A percentile compares a stretch with the other conserved stretches of the same genome.
These are phyloP conservation scores for Microbotryomycetes sp. DNA, from an alignment of 1,284 basidiomycete genomes.

Conservation along the genomic window DNA sequence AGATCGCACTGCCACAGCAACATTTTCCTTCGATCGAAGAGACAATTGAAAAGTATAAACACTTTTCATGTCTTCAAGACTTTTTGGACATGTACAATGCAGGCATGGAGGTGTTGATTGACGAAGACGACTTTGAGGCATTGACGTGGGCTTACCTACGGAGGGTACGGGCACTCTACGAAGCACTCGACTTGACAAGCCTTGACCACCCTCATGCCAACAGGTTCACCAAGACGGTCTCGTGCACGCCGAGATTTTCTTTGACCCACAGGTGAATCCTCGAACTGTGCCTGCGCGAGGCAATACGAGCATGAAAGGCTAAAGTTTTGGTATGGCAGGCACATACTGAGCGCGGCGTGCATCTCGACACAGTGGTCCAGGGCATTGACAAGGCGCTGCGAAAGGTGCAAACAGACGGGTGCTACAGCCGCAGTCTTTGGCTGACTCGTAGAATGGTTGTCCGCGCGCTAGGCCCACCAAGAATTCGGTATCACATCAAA, in stretches of 20 bases:
- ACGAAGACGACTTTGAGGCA: conserved; percentile 28
- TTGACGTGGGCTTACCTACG: conserved; percentile 30
- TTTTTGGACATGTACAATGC: conserved; percentile 25
- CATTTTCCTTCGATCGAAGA: conserved; percentile 9
- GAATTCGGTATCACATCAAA: conserved; percentile 31
- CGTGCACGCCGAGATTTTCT: conserved; percentile 32
- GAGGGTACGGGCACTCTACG: too few relatives aligned
- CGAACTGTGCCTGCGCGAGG: too few relatives aligned
- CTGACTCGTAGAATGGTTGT: too few relatives aligned
- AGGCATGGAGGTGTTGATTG: conserved; percentile 31
- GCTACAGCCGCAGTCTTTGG: too few relatives aligned
- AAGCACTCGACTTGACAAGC: background rate
- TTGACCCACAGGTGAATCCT: conserved; percentile 26
- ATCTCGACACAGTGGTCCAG: conserved; percentile 23
- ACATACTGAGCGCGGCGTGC: conserved; percentile 28
- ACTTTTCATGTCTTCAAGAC: conserved; percentile 33
- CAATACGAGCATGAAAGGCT: too few relatives aligned
- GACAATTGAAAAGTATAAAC: conserved; percentile 29
- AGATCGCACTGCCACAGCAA: conserved; percentile 15
- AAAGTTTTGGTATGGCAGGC: too few relatives aligned
- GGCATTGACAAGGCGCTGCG: conserved; percentile 29
- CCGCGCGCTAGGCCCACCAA: conserved; percentile 20
- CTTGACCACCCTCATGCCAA: background rate
- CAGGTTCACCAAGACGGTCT: conserved; percentile 17
- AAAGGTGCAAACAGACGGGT: conserved; percentile 2